Percentiles rank a stretch among this genome's conserved stretches.
Evolutionary conservation across 176 grass and related monocot species (phyloP).

Genomic region (Paspalum notatum): DNA sequence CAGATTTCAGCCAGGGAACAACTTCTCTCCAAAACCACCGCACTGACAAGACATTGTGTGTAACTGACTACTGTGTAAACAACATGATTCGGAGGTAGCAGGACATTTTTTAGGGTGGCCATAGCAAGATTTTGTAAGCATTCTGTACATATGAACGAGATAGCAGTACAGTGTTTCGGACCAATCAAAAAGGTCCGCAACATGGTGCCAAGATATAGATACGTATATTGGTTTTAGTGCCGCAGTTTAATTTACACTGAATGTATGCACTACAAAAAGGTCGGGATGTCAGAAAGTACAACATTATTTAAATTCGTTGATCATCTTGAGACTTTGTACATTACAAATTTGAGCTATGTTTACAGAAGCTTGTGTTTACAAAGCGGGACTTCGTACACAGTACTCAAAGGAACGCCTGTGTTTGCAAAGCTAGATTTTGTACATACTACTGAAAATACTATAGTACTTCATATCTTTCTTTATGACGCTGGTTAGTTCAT

Average conservation of each 20-base stretch:
- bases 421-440: too few species aligned
- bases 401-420: too few species aligned
- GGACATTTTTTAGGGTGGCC: constrained; percentile 33
- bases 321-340: not conserved
- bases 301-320: not conserved
- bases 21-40: constrained; percentile 29
- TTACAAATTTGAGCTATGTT: not conserved
- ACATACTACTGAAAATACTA: too few species aligned
- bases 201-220: not conserved
- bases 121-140: constrained; percentile 31
- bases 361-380: too few species aligned
- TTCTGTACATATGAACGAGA: constrained; percentile 30
- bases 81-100: constrained; percentile 30
- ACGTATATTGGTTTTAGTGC: not conserved
- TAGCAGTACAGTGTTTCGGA: not conserved
- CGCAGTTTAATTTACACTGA: constrained; percentile 4
- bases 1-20: constrained; percentile 74
- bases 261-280: constrained; percentile 18
- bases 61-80: constrained; percentile 31
- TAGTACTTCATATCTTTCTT: too few species aligned
- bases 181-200: not conserved
- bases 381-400: too few species aligned
- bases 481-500: too few species aligned
- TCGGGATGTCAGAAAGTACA: not conserved
- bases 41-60: constrained; percentile 39